A percentile compares a stretch with the other conserved stretches of the same genome.
These are phyloP conservation scores for Pistacia vera DNA, from an alignment of 345 rosid genomes.

Conservation along the genomic window DNA sequence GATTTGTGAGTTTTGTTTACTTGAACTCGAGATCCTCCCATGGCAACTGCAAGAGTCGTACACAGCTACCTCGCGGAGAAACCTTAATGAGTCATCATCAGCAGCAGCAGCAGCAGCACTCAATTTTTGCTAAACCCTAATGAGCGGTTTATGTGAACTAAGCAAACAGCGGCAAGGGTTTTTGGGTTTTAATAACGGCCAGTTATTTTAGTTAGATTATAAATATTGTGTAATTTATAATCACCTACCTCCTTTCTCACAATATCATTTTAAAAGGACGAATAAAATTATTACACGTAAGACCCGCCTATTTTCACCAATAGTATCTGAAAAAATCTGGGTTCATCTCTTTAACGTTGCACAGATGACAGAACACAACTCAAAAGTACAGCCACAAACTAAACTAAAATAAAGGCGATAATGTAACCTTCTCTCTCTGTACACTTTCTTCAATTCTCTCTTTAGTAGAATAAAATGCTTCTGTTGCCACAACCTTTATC, in stretches of 20 bases:
- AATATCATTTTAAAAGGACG: background rate
- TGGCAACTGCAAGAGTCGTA: constrained; percentile 27
- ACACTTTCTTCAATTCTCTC: background rate
- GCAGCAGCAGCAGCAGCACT: background rate
- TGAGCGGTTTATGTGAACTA: no score
- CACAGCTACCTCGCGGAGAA: background rate
- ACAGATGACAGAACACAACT: background rate
- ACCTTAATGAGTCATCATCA: constrained; percentile 12
- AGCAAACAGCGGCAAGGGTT: constrained; percentile 23
- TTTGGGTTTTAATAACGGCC: background rate
- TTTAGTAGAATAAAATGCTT: constrained; percentile 29
- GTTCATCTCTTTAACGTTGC: background rate
- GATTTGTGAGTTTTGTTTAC: constrained; percentile 85
- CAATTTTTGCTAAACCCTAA: constrained; percentile 11
- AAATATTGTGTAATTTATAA: background rate
- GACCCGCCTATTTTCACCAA: no score
- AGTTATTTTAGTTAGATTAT: background rate
- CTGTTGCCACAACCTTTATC: constrained; percentile 53
- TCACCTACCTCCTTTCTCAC: background rate
- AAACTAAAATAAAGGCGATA: constrained; percentile 11
- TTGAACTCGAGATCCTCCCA: constrained; percentile 83
- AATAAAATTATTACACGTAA: background rate
- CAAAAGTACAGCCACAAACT: constrained; percentile 14
- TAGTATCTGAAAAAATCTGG: background rate
- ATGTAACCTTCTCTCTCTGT: background rate